Evolutionary conservation across 169 alveolate species (phyloP).

Genomic region (Theileria parva): DNA sequence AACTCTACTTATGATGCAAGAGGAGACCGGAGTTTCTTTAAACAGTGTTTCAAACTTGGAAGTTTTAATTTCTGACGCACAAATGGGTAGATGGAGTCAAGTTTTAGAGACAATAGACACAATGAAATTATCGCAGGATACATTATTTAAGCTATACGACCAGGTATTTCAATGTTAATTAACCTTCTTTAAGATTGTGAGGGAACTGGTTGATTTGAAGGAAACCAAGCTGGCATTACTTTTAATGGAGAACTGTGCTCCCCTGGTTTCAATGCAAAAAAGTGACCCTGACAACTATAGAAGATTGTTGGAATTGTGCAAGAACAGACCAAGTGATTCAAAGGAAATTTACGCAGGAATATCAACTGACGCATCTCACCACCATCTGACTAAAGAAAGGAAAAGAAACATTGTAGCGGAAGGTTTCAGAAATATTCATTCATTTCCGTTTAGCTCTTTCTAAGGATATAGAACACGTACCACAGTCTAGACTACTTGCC

Average conservation of each 20-base stretch:
- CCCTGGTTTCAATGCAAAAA: constrained; percentile 49
- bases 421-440: not conserved
- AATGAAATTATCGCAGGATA: constrained; percentile 70
- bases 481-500: constrained; percentile 74
- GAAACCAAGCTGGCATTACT: constrained; percentile 66
- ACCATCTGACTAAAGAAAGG: constrained; percentile 56
- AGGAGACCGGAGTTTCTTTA: constrained; percentile 72
- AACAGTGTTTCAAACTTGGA: constrained; percentile 74
- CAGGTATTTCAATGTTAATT: constrained; percentile 42
- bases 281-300: constrained; percentile 55
- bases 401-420: constrained; percentile 63
- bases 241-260: constrained; percentile 54
- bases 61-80: constrained; percentile 68
- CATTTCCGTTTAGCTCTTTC: constrained; percentile 19
- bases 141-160: constrained; percentile 70
- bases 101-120: constrained; percentile 72
- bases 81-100: constrained; percentile 78
- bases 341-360: constrained; percentile 60
- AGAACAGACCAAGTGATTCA: constrained; percentile 52
- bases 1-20: constrained; percentile 73
- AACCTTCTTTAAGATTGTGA: constrained; percentile 44
- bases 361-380: constrained; percentile 31
- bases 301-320: constrained; percentile 45
- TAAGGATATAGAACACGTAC: constrained; percentile 70
- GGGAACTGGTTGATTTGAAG: constrained; percentile 74